Conservation (phyloP, 2,329 filamentous ascomycete genomes). For the Fusarium liriodendri region DNA sequence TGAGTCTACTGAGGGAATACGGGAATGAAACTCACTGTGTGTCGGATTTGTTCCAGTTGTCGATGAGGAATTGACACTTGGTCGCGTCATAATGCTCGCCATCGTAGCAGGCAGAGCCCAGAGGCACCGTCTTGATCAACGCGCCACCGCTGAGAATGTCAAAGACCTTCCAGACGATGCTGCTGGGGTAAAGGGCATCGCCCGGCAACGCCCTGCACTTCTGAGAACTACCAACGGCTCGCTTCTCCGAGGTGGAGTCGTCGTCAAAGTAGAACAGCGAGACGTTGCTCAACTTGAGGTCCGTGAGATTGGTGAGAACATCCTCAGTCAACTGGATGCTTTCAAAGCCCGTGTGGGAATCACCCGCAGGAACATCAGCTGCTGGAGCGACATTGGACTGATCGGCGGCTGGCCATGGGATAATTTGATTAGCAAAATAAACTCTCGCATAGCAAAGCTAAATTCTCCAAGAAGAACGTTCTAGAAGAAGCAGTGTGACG, state of each 20-base stretch:
- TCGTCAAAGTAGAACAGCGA: slow-evolving; percentile 47
- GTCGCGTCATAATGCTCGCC: slow-evolving; percentile 43
- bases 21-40: slow-evolving; percentile 9
- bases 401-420: slow-evolving; percentile 25
- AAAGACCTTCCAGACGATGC: slow-evolving; percentile 46
- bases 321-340: slow-evolving; percentile 47
- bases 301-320: slow-evolving; percentile 45
- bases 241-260: slow-evolving; percentile 31
- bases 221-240: slow-evolving; percentile 3
- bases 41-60: slow-evolving; percentile 41
- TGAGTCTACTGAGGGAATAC: neutral
- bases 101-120: slow-evolving; percentile 47
- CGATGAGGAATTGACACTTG: slow-evolving; percentile 41
- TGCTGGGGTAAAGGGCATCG: slow-evolving; percentile 44
- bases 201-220: slow-evolving; percentile 48
- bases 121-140: slow-evolving; percentile 46
- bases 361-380: slow-evolving; percentile 10
- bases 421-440: neutral
- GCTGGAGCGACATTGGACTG: slow-evolving; percentile 39
- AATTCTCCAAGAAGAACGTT: neutral
- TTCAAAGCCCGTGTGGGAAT: slow-evolving; percentile 27
- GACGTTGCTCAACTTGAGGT: slow-evolving; percentile 42
- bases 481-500: neutral
- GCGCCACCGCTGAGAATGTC: slow-evolving; percentile 46
- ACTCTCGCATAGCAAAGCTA: neutral